Conservation (phyloP, 306 rosid genomes). For the Citrullus colocynthis region DNA sequence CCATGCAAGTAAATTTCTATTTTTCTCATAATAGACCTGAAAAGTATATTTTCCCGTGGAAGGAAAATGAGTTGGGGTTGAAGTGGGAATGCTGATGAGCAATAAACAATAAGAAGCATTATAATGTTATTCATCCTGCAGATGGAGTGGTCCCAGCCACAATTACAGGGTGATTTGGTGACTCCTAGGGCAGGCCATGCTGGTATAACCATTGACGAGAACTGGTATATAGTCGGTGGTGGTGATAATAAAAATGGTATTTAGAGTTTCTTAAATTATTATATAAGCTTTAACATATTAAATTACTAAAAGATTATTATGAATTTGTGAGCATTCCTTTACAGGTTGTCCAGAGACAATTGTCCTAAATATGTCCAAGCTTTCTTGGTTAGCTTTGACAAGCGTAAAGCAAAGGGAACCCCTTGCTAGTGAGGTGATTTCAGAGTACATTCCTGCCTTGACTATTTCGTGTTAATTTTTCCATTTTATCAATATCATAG, state of each 20-base stretch:
- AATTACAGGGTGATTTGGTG: conserved; percentile 67
- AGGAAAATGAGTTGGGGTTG: not conserved
- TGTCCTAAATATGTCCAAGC: conserved; percentile 75
- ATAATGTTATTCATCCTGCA: conserved; percentile 19
- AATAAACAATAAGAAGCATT: not conserved
- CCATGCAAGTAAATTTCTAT: not conserved
- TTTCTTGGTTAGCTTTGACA: conserved; percentile 72
- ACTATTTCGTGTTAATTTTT: not conserved
- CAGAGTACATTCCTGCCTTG: conserved; percentile 7
- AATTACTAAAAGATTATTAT: not conserved
- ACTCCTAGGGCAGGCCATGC: conserved; percentile 94
- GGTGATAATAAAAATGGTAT: conserved; percentile 90
- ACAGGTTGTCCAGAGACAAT: conserved; percentile 91
- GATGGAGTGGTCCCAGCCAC: conserved; percentile 99
- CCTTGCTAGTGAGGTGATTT: conserved; percentile 90
- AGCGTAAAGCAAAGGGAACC: conserved; percentile 75
- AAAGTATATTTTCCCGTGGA: not conserved
- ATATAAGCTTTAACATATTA: not conserved
- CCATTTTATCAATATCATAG: not conserved
- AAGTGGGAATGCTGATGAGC: conserved; percentile 1
- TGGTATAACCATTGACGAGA: conserved; percentile 58
- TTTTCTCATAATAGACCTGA: not conserved
- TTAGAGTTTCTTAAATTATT: conserved; percentile 7
- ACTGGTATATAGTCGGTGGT: conserved; percentile 93
- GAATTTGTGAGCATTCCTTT: conserved; percentile 14